A percentile compares a stretch with the other conserved stretches of the same genome.
Evolutionary conservation across 352 stramenopile genomes (phyloP).

Genomic region (Pythium phragmitis): DNA sequence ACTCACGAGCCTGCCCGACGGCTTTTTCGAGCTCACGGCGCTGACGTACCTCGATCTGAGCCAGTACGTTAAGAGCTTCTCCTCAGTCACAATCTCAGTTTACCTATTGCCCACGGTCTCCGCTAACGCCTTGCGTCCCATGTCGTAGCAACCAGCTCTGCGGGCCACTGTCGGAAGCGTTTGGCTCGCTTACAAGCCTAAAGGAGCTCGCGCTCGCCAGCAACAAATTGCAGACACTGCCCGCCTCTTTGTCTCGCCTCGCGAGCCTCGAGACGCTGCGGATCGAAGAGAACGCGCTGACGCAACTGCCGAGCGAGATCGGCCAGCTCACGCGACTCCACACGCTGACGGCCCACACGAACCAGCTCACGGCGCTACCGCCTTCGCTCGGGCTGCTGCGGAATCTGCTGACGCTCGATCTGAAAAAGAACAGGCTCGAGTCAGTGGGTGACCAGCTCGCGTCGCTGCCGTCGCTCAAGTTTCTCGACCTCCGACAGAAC

Average conservation of each 20-base stretch:
- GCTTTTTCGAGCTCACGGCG: conserved; percentile 60
- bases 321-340: conserved; percentile 58
- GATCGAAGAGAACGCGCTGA: conserved; percentile 65
- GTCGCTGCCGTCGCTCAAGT: conserved; percentile 49
- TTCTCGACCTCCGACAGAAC: conserved; percentile 77
- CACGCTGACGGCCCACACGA: conserved; percentile 56
- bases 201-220: conserved; percentile 62
- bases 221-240: conserved; percentile 62
- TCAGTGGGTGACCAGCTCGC: conserved; percentile 41
- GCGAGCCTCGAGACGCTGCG: conserved; percentile 53
- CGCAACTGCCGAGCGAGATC: conserved; percentile 44
- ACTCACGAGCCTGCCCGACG: conserved; percentile 51
- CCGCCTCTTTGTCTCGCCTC: conserved; percentile 48
- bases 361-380: conserved; percentile 54
- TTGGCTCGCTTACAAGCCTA: conserved; percentile 48
- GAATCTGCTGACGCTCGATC: conserved; percentile 64
- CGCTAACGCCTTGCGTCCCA: conserved; percentile 2
- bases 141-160: conserved; percentile 58
- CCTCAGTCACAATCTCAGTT: neutral
- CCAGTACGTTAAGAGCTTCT: conserved; percentile 40
- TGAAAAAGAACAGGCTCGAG: conserved; percentile 78
- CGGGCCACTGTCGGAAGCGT: conserved; percentile 46
- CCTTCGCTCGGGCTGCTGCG: conserved; percentile 41
- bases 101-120: neutral
- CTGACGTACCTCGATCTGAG: conserved; percentile 73